These are phyloP conservation scores for Claviceps quebecensis DNA, from an alignment of 2,329 filamentous ascomycete species.

Conservation along the genomic window DNA sequence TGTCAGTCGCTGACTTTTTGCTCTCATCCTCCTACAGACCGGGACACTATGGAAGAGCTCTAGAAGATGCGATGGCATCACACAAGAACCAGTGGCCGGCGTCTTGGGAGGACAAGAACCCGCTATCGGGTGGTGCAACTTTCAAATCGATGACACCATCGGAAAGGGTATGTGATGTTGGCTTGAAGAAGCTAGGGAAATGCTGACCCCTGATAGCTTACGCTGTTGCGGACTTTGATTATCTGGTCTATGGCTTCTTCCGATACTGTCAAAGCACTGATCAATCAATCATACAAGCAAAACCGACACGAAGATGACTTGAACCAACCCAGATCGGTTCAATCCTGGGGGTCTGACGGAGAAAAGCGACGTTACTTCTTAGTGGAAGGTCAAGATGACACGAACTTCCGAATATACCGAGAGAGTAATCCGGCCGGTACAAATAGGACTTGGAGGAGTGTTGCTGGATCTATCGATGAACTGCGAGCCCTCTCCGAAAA, in stretches of 20 bases:
- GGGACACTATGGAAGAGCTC: constrained; percentile 80
- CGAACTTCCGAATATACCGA: constrained; percentile 81
- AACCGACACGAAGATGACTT: constrained; percentile 62
- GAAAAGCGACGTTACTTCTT: constrained; percentile 89
- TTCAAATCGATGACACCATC: constrained; percentile 74
- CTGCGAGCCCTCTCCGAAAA: constrained; percentile 61
- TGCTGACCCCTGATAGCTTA: constrained; percentile 43
- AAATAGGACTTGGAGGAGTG: constrained; percentile 76
- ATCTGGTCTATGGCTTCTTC: constrained; percentile 85
- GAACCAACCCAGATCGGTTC: constrained; percentile 80
- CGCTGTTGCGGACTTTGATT: constrained; percentile 66
- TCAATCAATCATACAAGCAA: constrained; percentile 83
- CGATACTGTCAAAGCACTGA: constrained; percentile 63
- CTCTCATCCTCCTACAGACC: constrained; percentile 40
- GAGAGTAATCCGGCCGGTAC: constrained; percentile 75
- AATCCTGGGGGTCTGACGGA: constrained; percentile 80
- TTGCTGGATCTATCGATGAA: constrained; percentile 84
- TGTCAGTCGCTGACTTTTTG: neutral
- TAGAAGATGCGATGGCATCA: constrained; percentile 81
- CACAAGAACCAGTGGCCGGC: constrained; percentile 82
- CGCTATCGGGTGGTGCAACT: constrained; percentile 62
- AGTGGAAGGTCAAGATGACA: constrained; percentile 88
- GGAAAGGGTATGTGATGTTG: constrained; percentile 51
- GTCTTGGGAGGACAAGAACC: constrained; percentile 72
- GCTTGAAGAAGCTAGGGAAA: neutral